Evolutionary conservation across 495 filamentous ascomycete genomes (phyloP).

Genomic region (Aspergillus affinis): DNA sequence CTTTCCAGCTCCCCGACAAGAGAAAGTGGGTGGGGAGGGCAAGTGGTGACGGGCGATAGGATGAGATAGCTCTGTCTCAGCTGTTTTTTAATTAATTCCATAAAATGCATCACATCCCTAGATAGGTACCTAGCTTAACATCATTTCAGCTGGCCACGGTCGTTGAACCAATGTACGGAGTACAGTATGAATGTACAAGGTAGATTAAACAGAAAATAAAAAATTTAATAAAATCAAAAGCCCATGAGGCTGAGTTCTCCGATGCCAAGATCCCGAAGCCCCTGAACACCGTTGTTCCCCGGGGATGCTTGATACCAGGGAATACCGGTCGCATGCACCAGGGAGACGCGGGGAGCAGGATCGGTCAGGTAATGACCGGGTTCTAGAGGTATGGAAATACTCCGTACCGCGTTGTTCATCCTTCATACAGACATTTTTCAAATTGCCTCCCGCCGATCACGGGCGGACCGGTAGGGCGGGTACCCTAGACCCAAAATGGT

Average conservation of each 20-base stretch:
- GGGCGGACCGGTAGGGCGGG: slow-evolving; percentile 31
- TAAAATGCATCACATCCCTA: not conserved
- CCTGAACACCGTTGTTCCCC: not conserved
- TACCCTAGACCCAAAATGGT: slow-evolving; percentile 21
- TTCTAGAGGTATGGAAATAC: too few relatives aligned
- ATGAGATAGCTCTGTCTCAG: not conserved
- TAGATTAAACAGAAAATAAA: not conserved
- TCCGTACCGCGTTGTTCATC: too few relatives aligned
- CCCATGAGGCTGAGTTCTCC: not conserved
- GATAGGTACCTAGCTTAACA: not conserved
- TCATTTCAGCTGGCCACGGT: not conserved
- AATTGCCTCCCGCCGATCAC: slow-evolving; percentile 19
- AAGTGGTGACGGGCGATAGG: not conserved
- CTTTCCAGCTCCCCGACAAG: not conserved
- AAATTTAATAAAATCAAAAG: not conserved
- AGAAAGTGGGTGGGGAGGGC: not conserved
- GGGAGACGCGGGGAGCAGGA: too few relatives aligned
- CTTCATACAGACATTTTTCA: not conserved
- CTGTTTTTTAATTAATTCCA: not conserved
- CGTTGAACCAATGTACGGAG: not conserved
- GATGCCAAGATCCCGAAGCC: not conserved
- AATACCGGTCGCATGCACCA: not conserved
- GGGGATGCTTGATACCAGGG: not conserved
- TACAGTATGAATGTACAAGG: not conserved
- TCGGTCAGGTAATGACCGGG: not conserved